Percentiles rank a stretch among this genome's conserved stretches.
These are phyloP conservation scores for Daldinia vernicosa DNA, from an alignment of 495 filamentous ascomycete species.

Conservation along the genomic window DNA sequence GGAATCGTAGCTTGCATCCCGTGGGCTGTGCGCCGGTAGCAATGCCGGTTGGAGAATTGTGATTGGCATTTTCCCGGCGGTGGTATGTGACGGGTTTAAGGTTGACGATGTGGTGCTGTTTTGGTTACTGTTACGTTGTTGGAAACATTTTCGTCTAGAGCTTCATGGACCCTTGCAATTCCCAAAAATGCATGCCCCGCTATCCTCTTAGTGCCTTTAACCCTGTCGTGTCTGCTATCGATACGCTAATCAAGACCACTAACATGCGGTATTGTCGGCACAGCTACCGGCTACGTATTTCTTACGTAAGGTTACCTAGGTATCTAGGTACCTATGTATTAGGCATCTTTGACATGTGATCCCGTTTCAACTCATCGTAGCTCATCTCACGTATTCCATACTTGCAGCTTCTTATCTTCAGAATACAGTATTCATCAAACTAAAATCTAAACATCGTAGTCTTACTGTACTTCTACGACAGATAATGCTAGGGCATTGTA, in stretches of 20 bases:
- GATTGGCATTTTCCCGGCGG: conserved; percentile 39
- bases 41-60: conserved; percentile 43
- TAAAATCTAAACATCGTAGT: not conserved
- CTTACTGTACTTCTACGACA: not conserved
- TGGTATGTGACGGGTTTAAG: conserved; percentile 5
- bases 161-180: conserved; percentile 26
- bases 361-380: conserved; percentile 1
- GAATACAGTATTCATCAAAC: not conserved
- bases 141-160: conserved; percentile 27
- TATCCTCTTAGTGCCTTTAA: not conserved
- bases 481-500: conserved; percentile 23
- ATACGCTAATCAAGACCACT: conserved; percentile 19
- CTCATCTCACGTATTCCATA: not conserved
- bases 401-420: not conserved
- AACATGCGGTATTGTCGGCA: conserved; percentile 2
- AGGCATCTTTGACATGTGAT: conserved; percentile 35
- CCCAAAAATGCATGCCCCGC: not conserved
- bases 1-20: conserved; percentile 22
- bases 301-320: conserved; percentile 4
- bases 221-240: conserved; percentile 19
- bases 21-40: conserved; percentile 15
- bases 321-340: no score
- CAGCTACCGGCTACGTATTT: conserved; percentile 3
- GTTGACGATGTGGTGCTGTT: not conserved
- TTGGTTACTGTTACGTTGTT: not conserved